Evolutionary conservation across 2,329 filamentous ascomycete genomes (phyloP).

Genomic region (Aspergillus phoenicis): DNA sequence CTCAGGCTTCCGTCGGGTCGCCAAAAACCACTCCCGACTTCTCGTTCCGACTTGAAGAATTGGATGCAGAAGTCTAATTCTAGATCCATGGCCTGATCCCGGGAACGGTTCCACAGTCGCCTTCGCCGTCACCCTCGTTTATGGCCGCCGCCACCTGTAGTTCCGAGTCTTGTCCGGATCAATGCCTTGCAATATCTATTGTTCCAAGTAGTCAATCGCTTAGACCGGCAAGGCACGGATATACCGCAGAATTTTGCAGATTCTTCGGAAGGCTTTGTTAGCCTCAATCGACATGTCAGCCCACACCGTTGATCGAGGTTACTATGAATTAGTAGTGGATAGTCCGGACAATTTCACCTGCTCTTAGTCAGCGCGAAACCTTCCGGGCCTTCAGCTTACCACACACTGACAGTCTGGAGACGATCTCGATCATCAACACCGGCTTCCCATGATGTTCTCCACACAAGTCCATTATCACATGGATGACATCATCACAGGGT

Average conservation of each 20-base stretch:
- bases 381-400: neutral
- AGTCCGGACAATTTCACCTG: neutral
- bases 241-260: neutral
- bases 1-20: neutral
- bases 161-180: neutral
- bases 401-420: neutral
- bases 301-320: too few species aligned
- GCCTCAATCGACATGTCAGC: neutral
- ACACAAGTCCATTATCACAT: neutral
- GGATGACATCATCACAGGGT: neutral
- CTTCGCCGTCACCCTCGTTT: neutral
- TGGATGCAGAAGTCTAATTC: constrained; percentile 4
- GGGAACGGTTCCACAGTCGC: constrained; percentile 4
- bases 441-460: neutral
- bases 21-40: neutral
- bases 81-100: constrained; percentile 10
- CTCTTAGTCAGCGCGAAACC: neutral
- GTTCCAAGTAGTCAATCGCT: neutral
- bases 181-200: neutral
- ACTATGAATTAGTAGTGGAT: too few species aligned
- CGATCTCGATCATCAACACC: neutral
- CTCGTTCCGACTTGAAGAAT: neutral
- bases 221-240: neutral
- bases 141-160: neutral
- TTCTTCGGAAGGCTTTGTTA: neutral